A percentile compares a stretch with the other conserved stretches of the same genome.
phyloP scores from a whole-genome alignment of 805 yeast genomes.

The Ogataea philodendri region DNA sequence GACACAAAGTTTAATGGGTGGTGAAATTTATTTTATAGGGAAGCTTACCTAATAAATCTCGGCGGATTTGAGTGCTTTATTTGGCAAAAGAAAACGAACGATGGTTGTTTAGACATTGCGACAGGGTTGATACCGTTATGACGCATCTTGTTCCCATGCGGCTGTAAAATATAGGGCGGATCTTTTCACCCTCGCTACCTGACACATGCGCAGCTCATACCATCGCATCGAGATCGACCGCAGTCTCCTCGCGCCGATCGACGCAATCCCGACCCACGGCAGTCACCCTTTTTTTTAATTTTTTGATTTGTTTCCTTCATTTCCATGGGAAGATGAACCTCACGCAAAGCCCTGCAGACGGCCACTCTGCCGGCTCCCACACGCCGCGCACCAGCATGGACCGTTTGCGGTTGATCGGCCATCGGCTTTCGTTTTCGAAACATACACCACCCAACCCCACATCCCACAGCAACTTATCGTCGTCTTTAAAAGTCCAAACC shows the following conservation, averaged over 20 bases:
- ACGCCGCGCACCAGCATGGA: constrained; percentile 16
- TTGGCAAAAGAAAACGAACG: no score
- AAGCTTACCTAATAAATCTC: constrained; percentile 6
- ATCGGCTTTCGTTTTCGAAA: constrained; percentile 31
- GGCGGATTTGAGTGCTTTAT: no score
- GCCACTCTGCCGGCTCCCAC: constrained; percentile 5
- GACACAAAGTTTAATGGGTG: constrained; percentile 2
- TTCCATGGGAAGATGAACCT: constrained; percentile 6
- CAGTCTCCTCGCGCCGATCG: no score
- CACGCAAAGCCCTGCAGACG: constrained; percentile 5
- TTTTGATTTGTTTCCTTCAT: background rate
- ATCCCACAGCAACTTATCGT: constrained; percentile 24
- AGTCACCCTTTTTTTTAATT: constrained; percentile 1
- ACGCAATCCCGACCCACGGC: no score
- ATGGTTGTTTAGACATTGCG: no score
- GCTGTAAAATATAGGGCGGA: no score
- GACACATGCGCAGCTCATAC: no score
- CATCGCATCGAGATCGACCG: no score
- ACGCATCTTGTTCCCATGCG: no score
- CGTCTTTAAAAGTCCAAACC: constrained; percentile 19
- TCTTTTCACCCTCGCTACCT: no score
- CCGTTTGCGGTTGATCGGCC: constrained; percentile 24
- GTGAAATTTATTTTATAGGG: constrained; percentile 1
- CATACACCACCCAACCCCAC: constrained; percentile 19
- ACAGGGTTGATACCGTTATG: no score